Conservation (phyloP, 2,329 filamentous ascomycete genomes). For the Diplodia intermedia region DNA sequence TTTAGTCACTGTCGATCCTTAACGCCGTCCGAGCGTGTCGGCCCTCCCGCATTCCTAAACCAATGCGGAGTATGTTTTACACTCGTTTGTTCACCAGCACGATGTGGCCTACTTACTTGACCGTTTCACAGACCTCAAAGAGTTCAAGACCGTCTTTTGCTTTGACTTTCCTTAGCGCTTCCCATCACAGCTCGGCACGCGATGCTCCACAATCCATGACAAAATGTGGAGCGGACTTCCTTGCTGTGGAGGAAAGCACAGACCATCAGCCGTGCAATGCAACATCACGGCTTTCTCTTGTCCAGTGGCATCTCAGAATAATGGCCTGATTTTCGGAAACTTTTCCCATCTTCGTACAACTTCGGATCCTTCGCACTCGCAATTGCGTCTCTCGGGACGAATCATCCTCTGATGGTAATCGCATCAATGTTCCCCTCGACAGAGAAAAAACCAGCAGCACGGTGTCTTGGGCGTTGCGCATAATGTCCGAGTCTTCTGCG, state of each 20-base stretch:
- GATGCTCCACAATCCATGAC: background rate
- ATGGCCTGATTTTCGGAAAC: conserved; percentile 15
- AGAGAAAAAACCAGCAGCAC: too few relatives aligned
- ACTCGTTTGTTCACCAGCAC: too few relatives aligned
- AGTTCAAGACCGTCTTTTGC: background rate
- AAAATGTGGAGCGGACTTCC: conserved; percentile 15
- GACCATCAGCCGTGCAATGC: background rate
- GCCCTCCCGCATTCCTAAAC: too few relatives aligned
- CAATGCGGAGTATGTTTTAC: too few relatives aligned
- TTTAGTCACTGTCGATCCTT: too few relatives aligned
- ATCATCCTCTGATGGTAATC: background rate
- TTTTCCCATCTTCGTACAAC: background rate
- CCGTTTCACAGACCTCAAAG: too few relatives aligned
- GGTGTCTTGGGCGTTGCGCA: too few relatives aligned
- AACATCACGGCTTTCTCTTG: background rate
- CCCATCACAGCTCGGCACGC: background rate
- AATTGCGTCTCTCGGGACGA: background rate
- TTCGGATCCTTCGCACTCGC: too few relatives aligned
- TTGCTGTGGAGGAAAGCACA: background rate
- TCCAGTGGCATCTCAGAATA: background rate
- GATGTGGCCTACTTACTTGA: too few relatives aligned
- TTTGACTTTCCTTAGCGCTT: background rate
- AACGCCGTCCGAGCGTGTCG: too few relatives aligned
- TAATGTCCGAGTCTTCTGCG: background rate
- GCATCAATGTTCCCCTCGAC: too few relatives aligned